phyloP scores from a whole-genome alignment of 2,329 filamentous ascomycete genomes.

The Cryphonectria radicalis region DNA sequence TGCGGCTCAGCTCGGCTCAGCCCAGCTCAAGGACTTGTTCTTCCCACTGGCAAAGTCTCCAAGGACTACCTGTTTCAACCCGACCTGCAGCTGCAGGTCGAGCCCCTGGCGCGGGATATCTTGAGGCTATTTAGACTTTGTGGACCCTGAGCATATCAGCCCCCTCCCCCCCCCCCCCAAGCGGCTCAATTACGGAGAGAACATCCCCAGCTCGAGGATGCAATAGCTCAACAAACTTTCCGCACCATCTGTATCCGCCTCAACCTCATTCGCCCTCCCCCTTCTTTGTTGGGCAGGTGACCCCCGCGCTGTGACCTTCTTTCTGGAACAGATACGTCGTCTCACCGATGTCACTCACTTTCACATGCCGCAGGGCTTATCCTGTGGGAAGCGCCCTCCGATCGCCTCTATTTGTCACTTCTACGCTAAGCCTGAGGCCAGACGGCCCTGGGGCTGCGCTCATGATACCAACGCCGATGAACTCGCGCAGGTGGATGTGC shows the following conservation, averaged over 20 bases:
- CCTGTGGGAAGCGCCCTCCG: constrained; percentile 11
- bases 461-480: not conserved
- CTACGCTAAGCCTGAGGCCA: not conserved
- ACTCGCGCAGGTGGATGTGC: not conserved
- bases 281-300: not conserved
- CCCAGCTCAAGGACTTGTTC: not conserved
- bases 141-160: constrained; percentile 20
- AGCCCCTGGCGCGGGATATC: not conserved
- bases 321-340: not conserved
- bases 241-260: not conserved
- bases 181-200: constrained; percentile 9
- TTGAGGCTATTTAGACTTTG: constrained; percentile 1
- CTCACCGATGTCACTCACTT: constrained; percentile 18
- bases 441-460: not conserved
- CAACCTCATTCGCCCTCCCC: not conserved
- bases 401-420: constrained; percentile 10
- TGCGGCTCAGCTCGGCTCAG: constrained; percentile 5
- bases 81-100: not conserved
- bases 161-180: not conserved
- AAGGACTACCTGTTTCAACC: not conserved
- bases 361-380: constrained; percentile 25
- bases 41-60: not conserved
- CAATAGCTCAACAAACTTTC: constrained; percentile 18
- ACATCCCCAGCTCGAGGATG: constrained; percentile 18
- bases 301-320: not conserved